Conservation (phyloP, 306 rosid genomes). For the Amphicarpaea edgeworthii region DNA sequence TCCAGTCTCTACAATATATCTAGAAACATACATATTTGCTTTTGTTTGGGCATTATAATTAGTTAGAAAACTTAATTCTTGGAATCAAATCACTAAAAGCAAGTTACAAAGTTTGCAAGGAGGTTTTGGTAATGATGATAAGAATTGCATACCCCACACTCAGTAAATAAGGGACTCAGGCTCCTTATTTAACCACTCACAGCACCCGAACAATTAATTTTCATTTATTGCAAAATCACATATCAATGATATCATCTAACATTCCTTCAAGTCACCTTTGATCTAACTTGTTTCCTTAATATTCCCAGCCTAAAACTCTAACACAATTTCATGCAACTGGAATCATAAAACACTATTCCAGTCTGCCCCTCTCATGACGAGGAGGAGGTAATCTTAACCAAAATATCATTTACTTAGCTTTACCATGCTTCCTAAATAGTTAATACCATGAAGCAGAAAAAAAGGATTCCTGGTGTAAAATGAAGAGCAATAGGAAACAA, state of each 20-base stretch:
- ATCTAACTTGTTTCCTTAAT: slow-evolving; percentile 27
- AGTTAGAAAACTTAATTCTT: background rate
- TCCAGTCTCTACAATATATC: background rate
- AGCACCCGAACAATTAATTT: background rate
- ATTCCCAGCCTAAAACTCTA: background rate
- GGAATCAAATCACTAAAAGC: background rate
- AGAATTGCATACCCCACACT: background rate
- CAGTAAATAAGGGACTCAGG: background rate
- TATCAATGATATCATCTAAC: slow-evolving; percentile 19
- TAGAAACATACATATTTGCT: background rate
- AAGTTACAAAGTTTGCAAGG: slow-evolving; percentile 4
- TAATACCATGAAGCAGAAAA: slow-evolving; percentile 9
- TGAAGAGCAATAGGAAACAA: background rate
- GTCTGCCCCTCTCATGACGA: background rate
- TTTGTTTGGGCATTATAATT: slow-evolving; percentile 18
- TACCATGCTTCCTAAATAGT: background rate
- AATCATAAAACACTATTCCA: slow-evolving; percentile 28
- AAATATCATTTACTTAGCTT: slow-evolving; percentile 10
- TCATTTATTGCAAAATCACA: slow-evolving; percentile 3
- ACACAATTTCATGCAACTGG: slow-evolving; percentile 17
- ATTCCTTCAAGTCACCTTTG: background rate
- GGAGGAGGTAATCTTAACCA: background rate
- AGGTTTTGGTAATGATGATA: background rate
- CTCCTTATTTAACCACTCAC: slow-evolving; percentile 12
- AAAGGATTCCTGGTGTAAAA: background rate